Evolutionary conservation across 2,329 filamentous ascomycete genomes (phyloP), one percentile per base, ranked within the genome.

Genomic region (Penicillium sp.): DNA sequence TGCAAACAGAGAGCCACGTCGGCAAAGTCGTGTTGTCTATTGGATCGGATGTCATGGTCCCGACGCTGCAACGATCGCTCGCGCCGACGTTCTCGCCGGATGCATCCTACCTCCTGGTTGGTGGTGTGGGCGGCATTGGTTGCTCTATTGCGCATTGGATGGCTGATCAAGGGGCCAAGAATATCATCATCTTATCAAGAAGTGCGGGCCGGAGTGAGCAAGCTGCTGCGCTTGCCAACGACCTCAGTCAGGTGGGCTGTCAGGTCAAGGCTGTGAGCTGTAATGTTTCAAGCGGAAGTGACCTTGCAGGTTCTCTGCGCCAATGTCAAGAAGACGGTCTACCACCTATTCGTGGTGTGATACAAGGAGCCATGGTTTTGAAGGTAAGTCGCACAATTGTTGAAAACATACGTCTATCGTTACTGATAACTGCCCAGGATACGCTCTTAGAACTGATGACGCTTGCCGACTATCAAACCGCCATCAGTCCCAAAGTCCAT

Each of bases 121-220:
- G 68, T 3, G 68, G 68, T 8, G 54, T 70, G 5, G 67, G 68
- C 8, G 68, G 68, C 7, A 63, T 71, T 11, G 68, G 68, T 4
- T 59, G 61, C 15, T 57, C 55, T 14, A 58, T 62, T 4, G 60
- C 65, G 2, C 47, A 76, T 40, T 75, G 82, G 52, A 75, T 87
- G 53, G 71, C 73, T 15, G 64, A 68, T 8, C 75, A 78, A 4
- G 84, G 85, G 2, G 84, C 78, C 0, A 75, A 70, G 26, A 70
- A 80, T 51, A 52, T 87, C 3, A 77, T 79, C 6, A 81, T 85
- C 45, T 56, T 86, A 1, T 84, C 79, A 11, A 75, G 84, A 43
- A 79, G 74, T 40, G 67, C 50, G 5, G 55, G 58, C 6, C 56
- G 33, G 1, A 22, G 6, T 49, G 20, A 22, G 1, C 22, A 63